phyloP scores from a whole-genome alignment of 2,329 filamentous ascomycete species.

The Fusarium succisae region DNA sequence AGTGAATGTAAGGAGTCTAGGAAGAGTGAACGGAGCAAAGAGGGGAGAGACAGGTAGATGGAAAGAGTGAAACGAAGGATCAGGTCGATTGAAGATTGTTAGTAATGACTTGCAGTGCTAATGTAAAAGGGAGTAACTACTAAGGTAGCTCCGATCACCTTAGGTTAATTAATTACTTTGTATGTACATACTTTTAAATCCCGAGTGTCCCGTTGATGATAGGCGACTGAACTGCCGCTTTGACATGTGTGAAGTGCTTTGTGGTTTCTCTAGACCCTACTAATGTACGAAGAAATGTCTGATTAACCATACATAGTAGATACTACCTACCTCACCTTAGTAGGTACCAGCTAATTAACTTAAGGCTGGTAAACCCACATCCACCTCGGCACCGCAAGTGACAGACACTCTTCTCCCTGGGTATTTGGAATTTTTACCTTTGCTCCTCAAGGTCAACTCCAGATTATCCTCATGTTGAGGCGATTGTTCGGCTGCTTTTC shows the following conservation, averaged over 20 bases:
- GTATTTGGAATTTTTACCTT: slow-evolving; percentile 1
- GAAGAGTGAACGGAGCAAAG: background rate
- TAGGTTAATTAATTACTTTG: background rate
- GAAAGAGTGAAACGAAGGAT: background rate
- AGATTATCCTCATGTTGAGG: slow-evolving; percentile 6
- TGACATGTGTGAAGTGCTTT: background rate
- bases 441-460: background rate
- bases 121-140: background rate
- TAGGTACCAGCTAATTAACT: background rate
- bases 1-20: background rate
- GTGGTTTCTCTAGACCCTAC: background rate
- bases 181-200: background rate
- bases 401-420: background rate
- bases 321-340: background rate
- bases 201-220: background rate
- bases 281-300: background rate
- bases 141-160: background rate
- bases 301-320: background rate
- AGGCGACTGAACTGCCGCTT: background rate
- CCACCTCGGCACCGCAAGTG: background rate
- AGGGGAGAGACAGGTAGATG: background rate
- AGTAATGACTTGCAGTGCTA: background rate
- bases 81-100: background rate
- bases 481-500: background rate
- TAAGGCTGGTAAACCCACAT: slow-evolving; percentile 1